These are phyloP conservation scores for Backusella macrospora DNA, from an alignment of 192 early-diverging fungal genomes.

Conservation along the genomic window DNA sequence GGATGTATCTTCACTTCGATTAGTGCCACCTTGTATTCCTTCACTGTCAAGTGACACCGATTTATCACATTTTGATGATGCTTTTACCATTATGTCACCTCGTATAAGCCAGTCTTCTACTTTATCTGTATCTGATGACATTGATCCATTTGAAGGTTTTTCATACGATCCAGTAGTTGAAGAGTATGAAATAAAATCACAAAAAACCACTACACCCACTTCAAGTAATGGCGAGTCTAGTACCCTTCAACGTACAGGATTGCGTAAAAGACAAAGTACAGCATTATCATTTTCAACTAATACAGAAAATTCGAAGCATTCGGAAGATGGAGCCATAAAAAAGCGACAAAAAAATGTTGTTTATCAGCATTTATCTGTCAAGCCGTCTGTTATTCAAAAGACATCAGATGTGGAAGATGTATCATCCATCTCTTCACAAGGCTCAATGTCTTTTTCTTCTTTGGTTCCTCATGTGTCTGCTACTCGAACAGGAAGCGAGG, in stretches of 20 bases:
- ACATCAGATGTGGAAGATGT: background rate
- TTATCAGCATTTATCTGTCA: background rate
- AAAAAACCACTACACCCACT: background rate
- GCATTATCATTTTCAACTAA: background rate
- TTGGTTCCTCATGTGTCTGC: background rate
- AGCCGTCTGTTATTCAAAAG: background rate
- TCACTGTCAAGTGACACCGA: conserved; percentile 54
- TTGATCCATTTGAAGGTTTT: conserved; percentile 24
- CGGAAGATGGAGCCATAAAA: conserved; percentile 6
- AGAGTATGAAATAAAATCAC: background rate
- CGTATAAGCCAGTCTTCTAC: conserved; percentile 31
- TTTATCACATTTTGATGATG: conserved; percentile 56
- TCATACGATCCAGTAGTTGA: conserved; percentile 11
- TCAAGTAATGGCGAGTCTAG: conserved; percentile 1
- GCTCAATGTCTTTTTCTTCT: conserved; percentile 12
- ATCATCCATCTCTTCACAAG: conserved; percentile 1
- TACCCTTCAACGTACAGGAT: background rate
- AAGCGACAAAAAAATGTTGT: conserved; percentile 13
- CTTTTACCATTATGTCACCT: conserved; percentile 53
- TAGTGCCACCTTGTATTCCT: conserved; percentile 64
- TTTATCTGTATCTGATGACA: conserved; percentile 26
- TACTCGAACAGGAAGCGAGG: conserved; percentile 17
- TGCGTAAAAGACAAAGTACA: conserved; percentile 9
- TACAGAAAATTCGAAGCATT: background rate
- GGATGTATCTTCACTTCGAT: conserved; percentile 59